Base-by-base conservation (phyloP, 2,329 filamentous ascomycete genomes). In the Fusarium redolens region DNA sequence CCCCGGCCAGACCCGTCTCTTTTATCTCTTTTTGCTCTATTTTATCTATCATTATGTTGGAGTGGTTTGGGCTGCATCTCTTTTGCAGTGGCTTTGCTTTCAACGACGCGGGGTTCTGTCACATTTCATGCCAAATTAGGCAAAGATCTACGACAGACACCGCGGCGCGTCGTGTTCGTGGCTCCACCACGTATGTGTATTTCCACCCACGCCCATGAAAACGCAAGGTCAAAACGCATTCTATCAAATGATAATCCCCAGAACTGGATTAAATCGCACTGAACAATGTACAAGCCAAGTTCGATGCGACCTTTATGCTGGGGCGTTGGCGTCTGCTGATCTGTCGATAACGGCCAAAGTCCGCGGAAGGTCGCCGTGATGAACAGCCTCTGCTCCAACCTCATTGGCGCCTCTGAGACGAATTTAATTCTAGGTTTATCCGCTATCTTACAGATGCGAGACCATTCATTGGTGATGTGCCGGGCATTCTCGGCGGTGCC, bases 1-100 rank as follows among this genome's bases (percentile, higher is more conserved):
- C 81, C 82, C 81, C 82, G 82, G 82, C 81, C 81, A 82, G 81
- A 82, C 81, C 82, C 82, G 75, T 69, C 37, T 9, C 3, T 37
- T 43, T 43, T 43, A 13, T 8, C 4, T 7, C 38, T 8, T 22
- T 33, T 22, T 22, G 4, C 14, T 22, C 47, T 50, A 6, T 33
- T 31, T 4, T 12, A 6, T 22, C 20, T 48, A 7, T n/a, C 18
- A n/a, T 12, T 8, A 20, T 48, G 22, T 7, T 9, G 4, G 17
- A 45, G 12, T 12, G 25, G 33, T 20, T 20, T 20, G 18, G 4
- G 6, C 13, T 30, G 18, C 15, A 3, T 48, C 3, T 9, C 6
- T n/a, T n/a, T 14, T 48, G 13, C 4, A 11, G 13, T 25, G 43
- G 17, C 25, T 28, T 45, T 45, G 5, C 3, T 25, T 9, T 45